These are phyloP conservation scores for Diplodia sapinea DNA, from an alignment of 2,329 filamentous ascomycete species.

Conservation along the genomic window DNA sequence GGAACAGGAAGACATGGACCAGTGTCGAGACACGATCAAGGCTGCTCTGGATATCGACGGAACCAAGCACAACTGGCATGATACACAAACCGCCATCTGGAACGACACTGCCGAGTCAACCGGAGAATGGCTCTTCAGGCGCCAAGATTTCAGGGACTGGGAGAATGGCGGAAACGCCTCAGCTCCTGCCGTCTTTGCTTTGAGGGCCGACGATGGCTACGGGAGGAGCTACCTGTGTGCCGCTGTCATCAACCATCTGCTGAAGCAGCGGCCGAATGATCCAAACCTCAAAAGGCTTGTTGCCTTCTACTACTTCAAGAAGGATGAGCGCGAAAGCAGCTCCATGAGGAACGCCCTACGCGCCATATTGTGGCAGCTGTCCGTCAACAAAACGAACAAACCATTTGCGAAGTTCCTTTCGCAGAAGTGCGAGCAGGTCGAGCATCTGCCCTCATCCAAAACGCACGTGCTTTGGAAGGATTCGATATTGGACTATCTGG, in stretches of 20 bases:
- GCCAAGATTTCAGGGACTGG: conserved; percentile 1
- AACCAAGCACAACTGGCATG: conserved; percentile 2
- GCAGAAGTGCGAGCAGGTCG: background rate
- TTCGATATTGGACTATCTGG: background rate
- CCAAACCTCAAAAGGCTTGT: background rate
- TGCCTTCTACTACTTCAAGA: conserved; percentile 15
- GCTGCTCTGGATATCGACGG: background rate
- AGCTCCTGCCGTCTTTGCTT: background rate
- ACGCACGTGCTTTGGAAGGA: background rate
- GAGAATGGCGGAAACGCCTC: background rate
- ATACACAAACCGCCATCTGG: conserved; percentile 1
- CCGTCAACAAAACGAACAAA: background rate
- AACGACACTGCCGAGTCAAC: conserved; percentile 2
- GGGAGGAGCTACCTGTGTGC: conserved; percentile 13
- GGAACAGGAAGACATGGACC: background rate
- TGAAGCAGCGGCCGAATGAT: background rate
- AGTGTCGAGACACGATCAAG: background rate
- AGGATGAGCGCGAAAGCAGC: background rate
- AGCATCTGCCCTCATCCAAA: background rate
- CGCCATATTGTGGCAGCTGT: background rate
- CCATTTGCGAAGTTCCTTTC: conserved; percentile 1
- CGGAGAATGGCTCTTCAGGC: conserved; percentile 3
- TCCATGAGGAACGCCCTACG: conserved; percentile 7
- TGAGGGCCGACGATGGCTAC: conserved; percentile 7
- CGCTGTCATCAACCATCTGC: conserved; percentile 5